Evolutionary conservation across 306 rosid genomes (phyloP).

Genomic region (Citrullus amarus): DNA sequence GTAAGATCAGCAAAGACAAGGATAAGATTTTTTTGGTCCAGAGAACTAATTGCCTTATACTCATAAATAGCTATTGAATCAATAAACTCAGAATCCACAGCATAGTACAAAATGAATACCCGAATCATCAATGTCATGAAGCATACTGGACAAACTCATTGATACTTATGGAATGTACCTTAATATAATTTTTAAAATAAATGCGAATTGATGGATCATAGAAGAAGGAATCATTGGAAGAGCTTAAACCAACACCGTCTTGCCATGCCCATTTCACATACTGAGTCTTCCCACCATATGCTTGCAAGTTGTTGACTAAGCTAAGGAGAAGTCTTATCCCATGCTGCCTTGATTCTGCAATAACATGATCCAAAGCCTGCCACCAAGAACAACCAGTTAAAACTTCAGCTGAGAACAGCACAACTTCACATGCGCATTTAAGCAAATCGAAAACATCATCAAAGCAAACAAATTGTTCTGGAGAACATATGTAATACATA

Average conservation of each 20-base stretch:
- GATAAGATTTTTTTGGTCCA: background rate
- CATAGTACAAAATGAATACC: background rate
- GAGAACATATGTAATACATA: background rate
- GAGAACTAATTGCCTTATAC: background rate
- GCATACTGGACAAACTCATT: background rate
- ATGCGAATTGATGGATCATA: slow-evolving; percentile 75
- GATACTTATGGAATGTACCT: slow-evolving; percentile 29
- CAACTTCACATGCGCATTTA: slow-evolving; percentile 11
- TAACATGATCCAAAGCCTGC: slow-evolving; percentile 86
- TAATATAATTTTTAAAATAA: slow-evolving; percentile 73
- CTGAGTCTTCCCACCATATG: slow-evolving; percentile 92
- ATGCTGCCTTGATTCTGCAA: slow-evolving; percentile 74
- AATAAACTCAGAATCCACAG: background rate
- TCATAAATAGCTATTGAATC: background rate
- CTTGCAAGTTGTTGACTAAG: slow-evolving; percentile 84
- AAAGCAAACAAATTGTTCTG: background rate
- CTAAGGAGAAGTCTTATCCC: slow-evolving; percentile 81
- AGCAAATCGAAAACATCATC: background rate
- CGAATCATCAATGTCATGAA: background rate
- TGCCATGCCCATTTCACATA: slow-evolving; percentile 99
- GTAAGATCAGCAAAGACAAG: background rate
- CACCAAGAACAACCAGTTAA: slow-evolving; percentile 18
- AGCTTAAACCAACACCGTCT: slow-evolving; percentile 83
- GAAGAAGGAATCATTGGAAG: slow-evolving; percentile 95
- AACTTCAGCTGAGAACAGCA: background rate